A percentile compares a stretch with the other conserved stretches of the same genome.
Conservation (phyloP, 768 basidiomycete genomes). For the Kwoniella newhampshirensis region DNA sequence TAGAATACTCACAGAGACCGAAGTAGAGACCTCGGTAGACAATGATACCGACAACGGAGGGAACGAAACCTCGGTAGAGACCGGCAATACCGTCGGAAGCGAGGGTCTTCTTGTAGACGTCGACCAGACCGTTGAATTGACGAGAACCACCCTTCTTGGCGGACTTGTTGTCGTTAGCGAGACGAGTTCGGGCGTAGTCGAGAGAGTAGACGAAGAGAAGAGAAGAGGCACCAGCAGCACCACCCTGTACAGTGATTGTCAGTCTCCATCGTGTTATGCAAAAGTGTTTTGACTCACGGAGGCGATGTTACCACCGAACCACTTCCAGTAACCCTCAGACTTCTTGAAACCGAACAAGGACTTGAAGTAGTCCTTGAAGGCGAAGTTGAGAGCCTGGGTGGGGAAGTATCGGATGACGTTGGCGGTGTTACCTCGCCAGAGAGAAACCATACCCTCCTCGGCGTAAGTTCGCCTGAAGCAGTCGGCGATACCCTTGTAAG, state of each 20-base stretch:
- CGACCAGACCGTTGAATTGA: constrained; percentile 98
- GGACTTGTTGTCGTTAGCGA: constrained; percentile 76
- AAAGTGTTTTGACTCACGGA: constrained; percentile 28
- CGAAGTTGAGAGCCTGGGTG: constrained; percentile 98
- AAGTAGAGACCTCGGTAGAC: constrained; percentile 99
- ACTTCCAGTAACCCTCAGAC: constrained; percentile 93
- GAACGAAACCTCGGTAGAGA: constrained; percentile 99
- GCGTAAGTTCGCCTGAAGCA: constrained; percentile 88
- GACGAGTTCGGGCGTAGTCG: constrained; percentile 98
- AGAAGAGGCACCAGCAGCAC: constrained; percentile 97
- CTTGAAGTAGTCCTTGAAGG: constrained; percentile 87
- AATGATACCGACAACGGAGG: constrained; percentile 98
- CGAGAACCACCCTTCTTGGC: constrained; percentile 85
- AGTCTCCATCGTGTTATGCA: not conserved
- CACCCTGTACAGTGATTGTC: constrained; percentile 70
- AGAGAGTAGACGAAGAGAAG: constrained; percentile 99
- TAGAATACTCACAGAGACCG: constrained; percentile 82
- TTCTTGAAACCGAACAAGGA: constrained; percentile 98
- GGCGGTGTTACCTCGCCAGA: constrained; percentile 99
- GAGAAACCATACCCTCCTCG: constrained; percentile 90
- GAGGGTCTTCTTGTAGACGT: constrained; percentile 96
- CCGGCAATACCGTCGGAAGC: constrained; percentile 96
- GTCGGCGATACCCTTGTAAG: constrained; percentile 95
- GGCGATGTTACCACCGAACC: constrained; percentile 93
- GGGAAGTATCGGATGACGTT: constrained; percentile 99